Evolutionary conservation across 164 flowering plant genomes (phyloP).

Genomic region (Houttuynia cordata): DNA sequence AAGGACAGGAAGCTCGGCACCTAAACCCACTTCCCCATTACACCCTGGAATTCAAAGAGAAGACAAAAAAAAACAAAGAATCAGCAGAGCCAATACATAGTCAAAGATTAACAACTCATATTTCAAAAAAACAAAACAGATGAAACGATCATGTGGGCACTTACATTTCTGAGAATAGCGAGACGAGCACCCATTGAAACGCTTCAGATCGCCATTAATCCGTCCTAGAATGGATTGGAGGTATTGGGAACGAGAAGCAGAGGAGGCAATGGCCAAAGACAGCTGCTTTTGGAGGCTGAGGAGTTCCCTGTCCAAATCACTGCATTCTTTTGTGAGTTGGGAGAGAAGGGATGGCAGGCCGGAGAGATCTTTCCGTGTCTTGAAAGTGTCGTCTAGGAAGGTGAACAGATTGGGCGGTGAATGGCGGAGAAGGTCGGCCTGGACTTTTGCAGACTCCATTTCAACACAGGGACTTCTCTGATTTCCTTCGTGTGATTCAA

Average conservation of each 20-base stretch:
- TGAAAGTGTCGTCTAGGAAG: conserved; percentile 11
- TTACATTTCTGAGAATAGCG: conserved; percentile 4
- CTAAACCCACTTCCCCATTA: conserved; percentile 2
- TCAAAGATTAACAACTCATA: not conserved
- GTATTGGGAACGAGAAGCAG: conserved; percentile 13
- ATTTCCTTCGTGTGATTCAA: too few relatives aligned
- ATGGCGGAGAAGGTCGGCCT: too few relatives aligned
- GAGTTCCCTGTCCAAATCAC: conserved; percentile 12
- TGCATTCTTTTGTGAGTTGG: conserved; percentile 11
- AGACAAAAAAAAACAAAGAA: not conserved
- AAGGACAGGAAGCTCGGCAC: conserved; percentile 14
- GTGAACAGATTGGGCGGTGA: not conserved
- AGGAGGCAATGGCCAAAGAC: conserved; percentile 6
- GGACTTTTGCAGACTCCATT: too few relatives aligned
- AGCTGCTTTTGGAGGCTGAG: conserved; percentile 11
- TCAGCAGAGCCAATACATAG: not conserved
- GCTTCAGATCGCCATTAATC: conserved; percentile 3
- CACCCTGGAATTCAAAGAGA: not conserved
- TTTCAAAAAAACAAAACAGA: too few relatives aligned
- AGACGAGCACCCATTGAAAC: conserved; percentile 1
- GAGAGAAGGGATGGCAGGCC: conserved; percentile 5
- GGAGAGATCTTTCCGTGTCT: conserved; percentile 12
- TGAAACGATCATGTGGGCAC: too few relatives aligned
- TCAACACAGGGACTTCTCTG: too few relatives aligned
- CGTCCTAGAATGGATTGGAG: not conserved